Percentiles rank a stretch among this genome's conserved stretches.
Evolutionary conservation across 192 early-diverging fungal genomes (phyloP).

Genomic region (Backusella macrospora): DNA sequence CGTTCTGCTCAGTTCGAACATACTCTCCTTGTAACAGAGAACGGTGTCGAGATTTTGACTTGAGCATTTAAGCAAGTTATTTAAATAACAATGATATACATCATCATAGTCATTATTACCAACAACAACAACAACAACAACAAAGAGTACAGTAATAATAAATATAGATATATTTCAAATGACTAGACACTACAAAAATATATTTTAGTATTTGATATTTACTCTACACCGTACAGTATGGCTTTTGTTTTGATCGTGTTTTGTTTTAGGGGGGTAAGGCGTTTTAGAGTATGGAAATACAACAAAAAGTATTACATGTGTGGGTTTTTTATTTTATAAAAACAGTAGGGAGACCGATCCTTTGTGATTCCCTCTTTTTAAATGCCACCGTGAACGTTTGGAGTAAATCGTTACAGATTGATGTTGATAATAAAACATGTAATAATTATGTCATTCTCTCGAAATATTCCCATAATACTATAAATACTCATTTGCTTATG

Average conservation of each 20-base stretch:
- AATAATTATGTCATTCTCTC: constrained; percentile 13
- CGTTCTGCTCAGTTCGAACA: constrained; percentile 98
- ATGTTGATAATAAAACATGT: not conserved
- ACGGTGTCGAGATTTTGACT: constrained; percentile 85
- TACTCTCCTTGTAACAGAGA: constrained; percentile 90
- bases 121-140: not conserved
- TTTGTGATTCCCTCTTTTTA: not conserved
- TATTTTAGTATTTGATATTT: not conserved
- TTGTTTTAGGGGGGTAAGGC: not conserved
- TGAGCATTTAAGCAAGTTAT: constrained; percentile 5
- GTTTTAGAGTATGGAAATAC: no score
- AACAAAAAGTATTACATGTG: not conserved
- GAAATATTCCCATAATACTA: not conserved
- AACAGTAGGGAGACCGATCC: not conserved
- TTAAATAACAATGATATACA: not conserved
- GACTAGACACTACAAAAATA: constrained; percentile 1
- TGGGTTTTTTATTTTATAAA: not conserved
- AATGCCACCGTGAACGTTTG: not conserved
- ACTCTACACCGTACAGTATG: not conserved
- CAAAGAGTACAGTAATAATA: not conserved
- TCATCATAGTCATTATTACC: not conserved
- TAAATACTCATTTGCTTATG: no score
- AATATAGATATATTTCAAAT: not conserved
- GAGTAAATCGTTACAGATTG: not conserved
- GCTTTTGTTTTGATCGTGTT: no score